Percentiles rank a stretch among this genome's conserved stretches.
These are phyloP conservation scores for Apophysomyces ossiformis DNA, from an alignment of 371 early-diverging fungal species.

Conservation along the genomic window DNA sequence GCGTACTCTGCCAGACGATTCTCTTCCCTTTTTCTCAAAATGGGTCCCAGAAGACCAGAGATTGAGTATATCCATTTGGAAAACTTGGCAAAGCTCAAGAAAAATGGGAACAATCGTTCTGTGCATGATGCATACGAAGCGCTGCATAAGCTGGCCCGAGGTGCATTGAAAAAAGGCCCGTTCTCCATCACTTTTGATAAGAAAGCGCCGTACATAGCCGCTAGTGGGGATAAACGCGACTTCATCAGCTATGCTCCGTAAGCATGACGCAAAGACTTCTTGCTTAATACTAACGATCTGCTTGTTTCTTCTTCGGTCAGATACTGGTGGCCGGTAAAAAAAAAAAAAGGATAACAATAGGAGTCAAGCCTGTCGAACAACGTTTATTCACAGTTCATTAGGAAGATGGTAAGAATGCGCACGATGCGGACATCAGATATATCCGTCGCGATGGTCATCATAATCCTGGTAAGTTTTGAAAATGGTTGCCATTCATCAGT, in stretches of 20 bases:
- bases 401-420: not conserved
- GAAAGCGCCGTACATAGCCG: conserved; percentile 35
- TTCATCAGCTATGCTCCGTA: conserved; percentile 55
- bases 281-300: too few relatives aligned
- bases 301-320: conserved; percentile 10
- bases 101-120: conserved; percentile 13
- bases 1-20: not conserved
- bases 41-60: conserved; percentile 45
- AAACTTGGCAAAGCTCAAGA: conserved; percentile 13
- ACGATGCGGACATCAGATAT: conserved; percentile 25
- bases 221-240: conserved; percentile 39
- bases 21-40: conserved; percentile 9
- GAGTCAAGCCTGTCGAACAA: not conserved
- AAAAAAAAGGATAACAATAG: too few relatives aligned
- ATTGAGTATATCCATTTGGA: conserved; percentile 38
- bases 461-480: conserved; percentile 37
- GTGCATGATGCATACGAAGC: conserved; percentile 16
- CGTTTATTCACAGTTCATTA: not conserved
- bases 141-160: conserved; percentile 34
- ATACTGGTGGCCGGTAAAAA: conserved; percentile 50
- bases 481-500: too few relatives aligned
- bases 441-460: conserved; percentile 45
- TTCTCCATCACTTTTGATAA: conserved; percentile 38
- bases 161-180: conserved; percentile 40
- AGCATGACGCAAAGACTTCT: not conserved